A percentile compares a stretch with the other conserved stretches of the same genome.
Conservation (phyloP, 2,329 filamentous ascomycete species). For the Teratosphaeriaceae sp. region DNA sequence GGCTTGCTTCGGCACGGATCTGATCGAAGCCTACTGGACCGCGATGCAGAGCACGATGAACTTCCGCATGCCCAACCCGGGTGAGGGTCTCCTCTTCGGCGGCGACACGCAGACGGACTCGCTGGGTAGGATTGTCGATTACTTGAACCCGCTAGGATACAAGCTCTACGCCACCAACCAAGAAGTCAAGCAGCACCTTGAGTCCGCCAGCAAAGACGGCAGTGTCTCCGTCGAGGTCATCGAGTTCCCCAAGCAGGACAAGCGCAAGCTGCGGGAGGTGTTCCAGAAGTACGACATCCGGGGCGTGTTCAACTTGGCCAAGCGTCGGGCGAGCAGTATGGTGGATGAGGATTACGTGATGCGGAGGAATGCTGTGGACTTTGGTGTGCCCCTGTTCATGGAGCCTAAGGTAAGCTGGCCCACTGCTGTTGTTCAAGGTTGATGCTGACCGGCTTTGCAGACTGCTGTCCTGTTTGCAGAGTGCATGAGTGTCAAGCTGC, state of each 20-base stretch:
- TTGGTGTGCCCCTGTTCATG: conserved; percentile 96
- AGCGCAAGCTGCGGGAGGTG: conserved; percentile 86
- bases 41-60: conserved; percentile 98
- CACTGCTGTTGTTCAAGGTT: background rate
- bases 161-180: conserved; percentile 83
- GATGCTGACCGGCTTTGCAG: conserved; percentile 41
- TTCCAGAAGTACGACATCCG: conserved; percentile 96
- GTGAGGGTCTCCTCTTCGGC: conserved; percentile 91
- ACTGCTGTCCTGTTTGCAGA: conserved; percentile 93
- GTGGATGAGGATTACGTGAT: conserved; percentile 94
- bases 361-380: conserved; percentile 91
- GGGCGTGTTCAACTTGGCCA: conserved; percentile 91
- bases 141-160: conserved; percentile 83
- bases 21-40: conserved; percentile 96
- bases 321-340: conserved; percentile 72
- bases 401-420: conserved; percentile 76
- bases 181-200: conserved; percentile 76
- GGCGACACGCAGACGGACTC: conserved; percentile 67
- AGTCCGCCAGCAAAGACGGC: conserved; percentile 58
- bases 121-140: conserved; percentile 76
- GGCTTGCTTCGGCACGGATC: conserved; percentile 94
- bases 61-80: conserved; percentile 92
- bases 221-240: conserved; percentile 76
- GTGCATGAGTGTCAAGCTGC: conserved; percentile 96
- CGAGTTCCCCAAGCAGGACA: conserved; percentile 94